phyloP scores from a whole-genome alignment of 192 early-diverging fungal species.

The Linnemannia schmuckeri region DNA sequence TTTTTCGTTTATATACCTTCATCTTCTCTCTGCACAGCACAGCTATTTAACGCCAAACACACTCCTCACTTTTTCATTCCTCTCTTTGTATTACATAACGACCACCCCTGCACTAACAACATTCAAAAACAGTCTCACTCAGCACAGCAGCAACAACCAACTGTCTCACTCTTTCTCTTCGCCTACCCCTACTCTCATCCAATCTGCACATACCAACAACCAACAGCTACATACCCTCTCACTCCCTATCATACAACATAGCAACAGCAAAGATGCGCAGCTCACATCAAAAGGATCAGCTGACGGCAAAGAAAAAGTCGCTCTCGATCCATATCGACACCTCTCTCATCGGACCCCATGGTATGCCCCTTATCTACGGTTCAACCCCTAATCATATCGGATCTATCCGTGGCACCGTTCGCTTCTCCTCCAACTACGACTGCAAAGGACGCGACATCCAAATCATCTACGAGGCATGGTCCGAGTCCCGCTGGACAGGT shows the following conservation, averaged over 20 bases:
- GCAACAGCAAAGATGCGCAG: slow-evolving; percentile 8
- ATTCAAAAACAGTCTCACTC: not conserved
- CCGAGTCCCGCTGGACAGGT: slow-evolving; percentile 30
- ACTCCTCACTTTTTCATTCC: not conserved
- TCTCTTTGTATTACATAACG: not conserved
- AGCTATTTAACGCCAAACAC: too few species aligned
- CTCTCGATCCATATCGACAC: slow-evolving; percentile 49
- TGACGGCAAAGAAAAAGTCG: slow-evolving; percentile 29
- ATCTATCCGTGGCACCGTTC: slow-evolving; percentile 34
- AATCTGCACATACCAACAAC: not conserved
- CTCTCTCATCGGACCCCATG: slow-evolving; percentile 24
- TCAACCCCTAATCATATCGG: slow-evolving; percentile 25
- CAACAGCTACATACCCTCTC: not conserved
- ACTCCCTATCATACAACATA: not conserved
- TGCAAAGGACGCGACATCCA: slow-evolving; percentile 52
- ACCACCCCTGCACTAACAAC: not conserved
- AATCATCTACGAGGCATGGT: slow-evolving; percentile 53
- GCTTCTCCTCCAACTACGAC: slow-evolving; percentile 45
- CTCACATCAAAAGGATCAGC: slow-evolving; percentile 5
- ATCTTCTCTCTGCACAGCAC: too few species aligned
- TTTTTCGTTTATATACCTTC: too few species aligned
- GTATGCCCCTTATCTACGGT: slow-evolving; percentile 50
- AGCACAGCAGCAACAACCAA: not conserved
- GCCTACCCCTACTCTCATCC: not conserved
- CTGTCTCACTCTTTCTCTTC: not conserved